phyloP scores from a whole-genome alignment of 306 rosid species.

The Phaseolus lunatus region DNA sequence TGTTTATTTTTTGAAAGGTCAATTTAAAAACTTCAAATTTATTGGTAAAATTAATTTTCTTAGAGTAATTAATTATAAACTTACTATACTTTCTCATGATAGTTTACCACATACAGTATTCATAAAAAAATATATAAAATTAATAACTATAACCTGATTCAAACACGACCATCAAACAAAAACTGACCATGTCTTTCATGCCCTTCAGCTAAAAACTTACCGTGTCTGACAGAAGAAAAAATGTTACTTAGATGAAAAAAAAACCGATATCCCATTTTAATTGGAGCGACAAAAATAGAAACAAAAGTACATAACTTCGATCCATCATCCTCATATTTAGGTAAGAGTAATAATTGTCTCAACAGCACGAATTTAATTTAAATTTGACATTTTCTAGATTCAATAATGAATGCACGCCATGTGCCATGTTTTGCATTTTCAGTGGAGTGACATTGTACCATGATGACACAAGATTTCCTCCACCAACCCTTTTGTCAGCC shows the following conservation, averaged over 20 bases:
- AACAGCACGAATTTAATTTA: constrained; percentile 5
- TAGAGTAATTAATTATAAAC: too few species aligned
- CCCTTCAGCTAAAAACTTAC: neutral
- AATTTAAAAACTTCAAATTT: too few species aligned
- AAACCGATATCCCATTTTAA: neutral
- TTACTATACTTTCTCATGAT: too few species aligned
- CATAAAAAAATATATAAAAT: too few species aligned
- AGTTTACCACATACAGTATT: too few species aligned
- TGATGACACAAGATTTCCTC: constrained; percentile 9
- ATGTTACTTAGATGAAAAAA: neutral
- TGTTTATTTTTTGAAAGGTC: neutral
- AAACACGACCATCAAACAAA: too few species aligned
- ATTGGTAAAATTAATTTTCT: too few species aligned
- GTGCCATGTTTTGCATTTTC: constrained; percentile 2
- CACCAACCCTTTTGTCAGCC: constrained; percentile 4
- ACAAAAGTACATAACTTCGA: neutral
- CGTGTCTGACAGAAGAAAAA: neutral
- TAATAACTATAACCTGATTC: too few species aligned
- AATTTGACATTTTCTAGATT: neutral
- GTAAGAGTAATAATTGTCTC: constrained; percentile 21
- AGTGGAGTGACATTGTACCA: neutral
- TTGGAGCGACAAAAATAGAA: neutral
- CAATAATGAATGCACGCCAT: neutral
- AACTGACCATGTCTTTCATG: neutral
- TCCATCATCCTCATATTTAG: constrained; percentile 2